Conservation (phyloP, 2,329 filamentous ascomycete genomes). For the Fusarium odoratissimum region DNA sequence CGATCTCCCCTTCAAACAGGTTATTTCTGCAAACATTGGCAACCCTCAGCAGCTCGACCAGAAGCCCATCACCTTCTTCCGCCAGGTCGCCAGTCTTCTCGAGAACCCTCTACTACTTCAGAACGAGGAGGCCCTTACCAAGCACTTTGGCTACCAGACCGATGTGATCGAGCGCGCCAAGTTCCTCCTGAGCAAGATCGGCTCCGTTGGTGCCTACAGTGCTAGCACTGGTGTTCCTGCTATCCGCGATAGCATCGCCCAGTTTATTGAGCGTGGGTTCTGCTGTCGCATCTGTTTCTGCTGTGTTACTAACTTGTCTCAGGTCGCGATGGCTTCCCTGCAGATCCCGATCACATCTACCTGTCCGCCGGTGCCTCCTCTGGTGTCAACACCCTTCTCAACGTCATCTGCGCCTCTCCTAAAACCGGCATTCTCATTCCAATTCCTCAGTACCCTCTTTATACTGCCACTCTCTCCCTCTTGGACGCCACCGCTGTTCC, state of each 20-base stretch:
- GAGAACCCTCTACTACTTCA: slow-evolving; percentile 90
- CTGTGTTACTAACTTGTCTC: not conserved
- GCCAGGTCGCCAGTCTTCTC: slow-evolving; percentile 91
- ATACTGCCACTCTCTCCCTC: slow-evolving; percentile 90
- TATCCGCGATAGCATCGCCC: slow-evolving; percentile 89
- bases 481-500: slow-evolving; percentile 89
- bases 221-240: slow-evolving; percentile 89
- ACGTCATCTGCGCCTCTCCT: slow-evolving; percentile 83
- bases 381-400: slow-evolving; percentile 92
- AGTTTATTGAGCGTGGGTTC: slow-evolving; percentile 85
- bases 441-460: slow-evolving; percentile 97
- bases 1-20: slow-evolving; percentile 83
- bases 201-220: slow-evolving; percentile 96
- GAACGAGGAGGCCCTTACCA: slow-evolving; percentile 81
- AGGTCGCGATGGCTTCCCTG: slow-evolving; percentile 89
- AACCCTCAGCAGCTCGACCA: slow-evolving; percentile 99
- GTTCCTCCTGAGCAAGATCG: slow-evolving; percentile 82
- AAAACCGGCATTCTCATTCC: slow-evolving; percentile 89
- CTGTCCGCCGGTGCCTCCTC: slow-evolving; percentile 92
- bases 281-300: not conserved
- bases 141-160: slow-evolving; percentile 83
- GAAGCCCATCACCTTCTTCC: slow-evolving; percentile 99
- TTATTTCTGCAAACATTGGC: slow-evolving; percentile 98
- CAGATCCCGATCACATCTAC: slow-evolving; percentile 85
- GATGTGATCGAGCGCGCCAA: slow-evolving; percentile 89